Percentiles rank a stretch among this genome's conserved stretches.
Evolutionary conservation across 495 filamentous ascomycete species (phyloP).

Genomic region (Xylona heveae): DNA sequence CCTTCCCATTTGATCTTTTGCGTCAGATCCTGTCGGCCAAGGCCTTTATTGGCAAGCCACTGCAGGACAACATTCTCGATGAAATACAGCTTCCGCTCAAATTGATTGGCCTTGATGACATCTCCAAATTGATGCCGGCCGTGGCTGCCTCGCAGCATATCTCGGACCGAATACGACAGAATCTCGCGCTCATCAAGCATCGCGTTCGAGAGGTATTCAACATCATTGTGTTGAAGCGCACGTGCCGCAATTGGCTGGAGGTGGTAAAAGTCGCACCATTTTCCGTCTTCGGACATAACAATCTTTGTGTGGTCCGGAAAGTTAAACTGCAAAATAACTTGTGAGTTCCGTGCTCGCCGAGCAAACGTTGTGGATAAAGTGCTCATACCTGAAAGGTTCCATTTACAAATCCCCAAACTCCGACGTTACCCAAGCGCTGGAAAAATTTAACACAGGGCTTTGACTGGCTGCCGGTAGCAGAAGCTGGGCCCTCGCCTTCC

Average conservation of each 20-base stretch:
- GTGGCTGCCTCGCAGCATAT: conserved; percentile 13
- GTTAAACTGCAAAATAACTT: conserved; percentile 41
- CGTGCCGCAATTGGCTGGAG: conserved; percentile 47
- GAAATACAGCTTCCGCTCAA: conserved; percentile 55
- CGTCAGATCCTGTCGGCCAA: not conserved
- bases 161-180: conserved; percentile 1
- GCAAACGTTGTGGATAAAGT: conserved; percentile 7
- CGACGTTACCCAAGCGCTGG: conserved; percentile 68
- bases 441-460: conserved; percentile 65
- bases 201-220: conserved; percentile 37
- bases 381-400: conserved; percentile 67
- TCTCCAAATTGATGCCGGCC: conserved; percentile 33
- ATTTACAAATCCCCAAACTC: conserved; percentile 76
- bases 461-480: conserved; percentile 14
- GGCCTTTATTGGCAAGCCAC: conserved; percentile 11
- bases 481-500: conserved; percentile 10
- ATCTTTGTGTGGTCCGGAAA: conserved; percentile 97
- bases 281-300: conserved; percentile 51
- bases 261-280: conserved; percentile 69
- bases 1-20: conserved; percentile 1
- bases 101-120: conserved; percentile 56
- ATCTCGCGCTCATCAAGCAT: conserved; percentile 18
- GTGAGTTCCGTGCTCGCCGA: not conserved
- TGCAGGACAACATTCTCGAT: conserved; percentile 62
- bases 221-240: conserved; percentile 35